Conservation (phyloP, 805 yeast genomes). For the Starmerella cellae region DNA sequence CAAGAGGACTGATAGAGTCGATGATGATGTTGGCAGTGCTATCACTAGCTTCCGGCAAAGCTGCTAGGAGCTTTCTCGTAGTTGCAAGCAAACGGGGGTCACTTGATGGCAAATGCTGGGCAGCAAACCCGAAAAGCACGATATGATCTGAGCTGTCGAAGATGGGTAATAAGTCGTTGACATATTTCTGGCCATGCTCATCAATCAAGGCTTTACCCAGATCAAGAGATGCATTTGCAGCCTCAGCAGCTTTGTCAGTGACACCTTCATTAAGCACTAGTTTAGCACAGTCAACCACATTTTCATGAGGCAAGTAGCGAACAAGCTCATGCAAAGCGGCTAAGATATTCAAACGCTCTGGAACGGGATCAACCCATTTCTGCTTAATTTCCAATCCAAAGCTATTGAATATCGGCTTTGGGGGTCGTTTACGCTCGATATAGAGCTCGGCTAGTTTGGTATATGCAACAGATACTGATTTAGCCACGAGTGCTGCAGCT, state of each 20-base stretch:
- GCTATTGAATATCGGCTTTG: slow-evolving; percentile 38
- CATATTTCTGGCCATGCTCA: slow-evolving; percentile 46
- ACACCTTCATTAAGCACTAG: slow-evolving; percentile 48
- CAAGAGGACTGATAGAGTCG: slow-evolving; percentile 69
- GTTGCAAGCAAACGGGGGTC: slow-evolving; percentile 56
- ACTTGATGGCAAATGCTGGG: slow-evolving; percentile 57
- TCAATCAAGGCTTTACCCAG: slow-evolving; percentile 73
- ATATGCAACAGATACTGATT: slow-evolving; percentile 28
- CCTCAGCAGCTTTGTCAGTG: slow-evolving; percentile 57
- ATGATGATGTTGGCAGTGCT: slow-evolving; percentile 49
- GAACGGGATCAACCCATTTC: slow-evolving; percentile 68
- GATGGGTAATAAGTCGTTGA: slow-evolving; percentile 68
- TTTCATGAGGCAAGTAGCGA: slow-evolving; percentile 29
- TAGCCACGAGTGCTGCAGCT: slow-evolving; percentile 26
- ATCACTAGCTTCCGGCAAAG: slow-evolving; percentile 79
- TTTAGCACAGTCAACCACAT: slow-evolving; percentile 20
- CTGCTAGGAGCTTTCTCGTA: slow-evolving; percentile 53
- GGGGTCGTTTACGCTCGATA: slow-evolving; percentile 36
- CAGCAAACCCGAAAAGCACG: slow-evolving; percentile 80
- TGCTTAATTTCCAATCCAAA: slow-evolving; percentile 63
- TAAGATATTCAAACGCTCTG: slow-evolving; percentile 70
- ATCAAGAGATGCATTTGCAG: slow-evolving; percentile 39
- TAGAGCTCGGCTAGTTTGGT: slow-evolving; percentile 43
- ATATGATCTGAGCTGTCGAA: slow-evolving; percentile 50
- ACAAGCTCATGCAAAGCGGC: slow-evolving; percentile 47